Evolutionary conservation across 1,139 yeast species (phyloP).

Genomic region (Geotrichum klebahnii): DNA sequence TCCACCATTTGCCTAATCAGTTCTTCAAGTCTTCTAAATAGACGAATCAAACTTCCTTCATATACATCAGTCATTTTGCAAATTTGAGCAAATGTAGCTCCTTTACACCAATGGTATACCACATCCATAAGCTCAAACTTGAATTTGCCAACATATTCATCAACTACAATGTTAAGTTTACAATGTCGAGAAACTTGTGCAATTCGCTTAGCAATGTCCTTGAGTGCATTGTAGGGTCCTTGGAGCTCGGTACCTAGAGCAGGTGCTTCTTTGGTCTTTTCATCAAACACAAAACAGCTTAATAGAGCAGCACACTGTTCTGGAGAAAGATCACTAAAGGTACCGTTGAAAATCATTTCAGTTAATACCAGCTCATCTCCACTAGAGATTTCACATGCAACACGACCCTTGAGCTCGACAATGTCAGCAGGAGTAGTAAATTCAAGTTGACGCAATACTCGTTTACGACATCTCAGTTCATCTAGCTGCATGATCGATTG

Average conservation of each 20-base stretch:
- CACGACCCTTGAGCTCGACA: slow-evolving; percentile 59
- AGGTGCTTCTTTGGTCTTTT: slow-evolving; percentile 84
- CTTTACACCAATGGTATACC: slow-evolving; percentile 93
- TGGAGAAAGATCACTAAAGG: slow-evolving; percentile 77
- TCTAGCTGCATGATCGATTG: slow-evolving; percentile 76
- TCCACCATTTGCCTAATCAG: slow-evolving; percentile 81
- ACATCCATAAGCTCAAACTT: slow-evolving; percentile 95
- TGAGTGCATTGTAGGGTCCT: slow-evolving; percentile 81
- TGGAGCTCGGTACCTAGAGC: slow-evolving; percentile 80
- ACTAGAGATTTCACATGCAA: slow-evolving; percentile 79
- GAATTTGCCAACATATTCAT: slow-evolving; percentile 86
- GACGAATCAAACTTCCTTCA: slow-evolving; percentile 91
- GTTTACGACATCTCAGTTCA: slow-evolving; percentile 84
- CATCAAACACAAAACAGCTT: slow-evolving; percentile 96
- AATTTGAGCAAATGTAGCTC: slow-evolving; percentile 91
- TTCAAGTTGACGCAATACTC: slow-evolving; percentile 81
- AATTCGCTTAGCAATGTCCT: slow-evolving; percentile 83
- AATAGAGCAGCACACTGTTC: slow-evolving; percentile 90
- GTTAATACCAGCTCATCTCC: slow-evolving; percentile 78
- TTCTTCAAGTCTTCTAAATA: slow-evolving; percentile 91
- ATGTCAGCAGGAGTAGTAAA: slow-evolving; percentile 77
- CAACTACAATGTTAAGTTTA: slow-evolving; percentile 81
- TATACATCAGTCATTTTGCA: slow-evolving; percentile 98
- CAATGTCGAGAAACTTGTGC: slow-evolving; percentile 87
- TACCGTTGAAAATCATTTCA: slow-evolving; percentile 91